Evolutionary conservation across 192 early-diverging fungal genomes (phyloP), one percentile per base, ranked within the genome.

Genomic region (Mortierella antarctica): DNA sequence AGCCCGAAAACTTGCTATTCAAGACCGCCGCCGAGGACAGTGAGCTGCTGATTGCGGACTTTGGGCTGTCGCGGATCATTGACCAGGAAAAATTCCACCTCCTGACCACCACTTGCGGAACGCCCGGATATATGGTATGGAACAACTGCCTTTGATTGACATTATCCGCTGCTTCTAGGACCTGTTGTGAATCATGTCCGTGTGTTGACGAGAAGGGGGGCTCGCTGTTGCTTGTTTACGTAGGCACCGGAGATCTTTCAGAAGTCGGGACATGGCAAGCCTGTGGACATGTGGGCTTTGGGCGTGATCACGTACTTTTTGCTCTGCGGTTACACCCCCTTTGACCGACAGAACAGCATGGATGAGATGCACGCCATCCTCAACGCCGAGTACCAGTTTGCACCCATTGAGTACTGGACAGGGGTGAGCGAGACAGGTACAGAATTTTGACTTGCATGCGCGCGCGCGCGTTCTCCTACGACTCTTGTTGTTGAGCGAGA

Each of bases 251-350:
- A 90, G 56, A 90, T 90, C 58, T 87, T 85, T 41, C 77, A 82
- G 63, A 91, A 88, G 47, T 68, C 70, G 1, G 91, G 91, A 3
- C 89, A 96, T 52, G 92, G 91, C 40, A 90, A 88, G 71, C 89
- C 91, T n/a, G 93, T 95, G 14, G 93, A 94, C 51, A 88, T 95
- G 88, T 95, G 94, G 94, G 93, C 93, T 1, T 84, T 92, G 48
- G 93, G 93, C 54, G 91, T 93, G 13, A 91, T 94, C 62, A 85
- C 93, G 0, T 96, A 89, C 70, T 93, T 94, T 69, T 74, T 93
- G 59, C 85, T 96, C 2, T 89, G 88, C 23, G 93, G 94, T 10
- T 85, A 85, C 53, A 90, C 90, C 15, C 94, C 94, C 20, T 96
- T 96, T 73, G 88, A 93, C 8, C 74, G 86, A 15, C 88, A 83